These are phyloP conservation scores for Paraconiothyrium sp. DNA, from an alignment of 2,329 filamentous ascomycete genomes.

Conservation along the genomic window DNA sequence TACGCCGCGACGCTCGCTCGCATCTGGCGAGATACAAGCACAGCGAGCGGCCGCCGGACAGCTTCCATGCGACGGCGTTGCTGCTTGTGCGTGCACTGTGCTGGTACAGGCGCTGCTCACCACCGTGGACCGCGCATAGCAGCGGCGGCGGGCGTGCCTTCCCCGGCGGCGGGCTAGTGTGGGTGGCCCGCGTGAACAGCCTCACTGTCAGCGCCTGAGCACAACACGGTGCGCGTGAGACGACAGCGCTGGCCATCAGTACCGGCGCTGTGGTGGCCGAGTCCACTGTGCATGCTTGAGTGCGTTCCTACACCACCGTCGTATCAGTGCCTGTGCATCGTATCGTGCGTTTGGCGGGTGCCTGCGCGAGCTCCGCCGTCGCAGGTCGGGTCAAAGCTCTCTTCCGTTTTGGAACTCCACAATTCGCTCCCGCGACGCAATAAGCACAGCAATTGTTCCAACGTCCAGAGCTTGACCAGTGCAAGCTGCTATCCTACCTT, in stretches of 20 bases:
- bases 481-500: background rate
- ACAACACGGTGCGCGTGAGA: conserved; percentile 33
- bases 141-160: conserved; percentile 21
- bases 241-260: background rate
- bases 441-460: conserved; percentile 5
- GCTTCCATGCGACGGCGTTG: background rate
- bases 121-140: background rate
- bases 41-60: background rate
- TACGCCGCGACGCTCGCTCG: background rate
- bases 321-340: conserved; percentile 5
- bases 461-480: background rate
- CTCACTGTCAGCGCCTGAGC: conserved; percentile 25
- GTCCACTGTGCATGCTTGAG: conserved; percentile 1
- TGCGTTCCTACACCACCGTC: conserved; percentile 20
- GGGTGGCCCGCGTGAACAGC: conserved; percentile 20
- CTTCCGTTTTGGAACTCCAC: conserved; percentile 21
- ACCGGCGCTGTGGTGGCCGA: background rate
- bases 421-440: conserved; percentile 13
- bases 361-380: conserved; percentile 25
- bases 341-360: conserved; percentile 21
- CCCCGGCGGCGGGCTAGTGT: conserved; percentile 21
- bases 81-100: background rate
- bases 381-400: conserved; percentile 31
- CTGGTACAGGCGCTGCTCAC: background rate
- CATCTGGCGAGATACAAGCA: background rate